These are phyloP conservation scores for Dictyostelium brefeldianum DNA, from an alignment of 78 protist species.

Conservation along the genomic window DNA sequence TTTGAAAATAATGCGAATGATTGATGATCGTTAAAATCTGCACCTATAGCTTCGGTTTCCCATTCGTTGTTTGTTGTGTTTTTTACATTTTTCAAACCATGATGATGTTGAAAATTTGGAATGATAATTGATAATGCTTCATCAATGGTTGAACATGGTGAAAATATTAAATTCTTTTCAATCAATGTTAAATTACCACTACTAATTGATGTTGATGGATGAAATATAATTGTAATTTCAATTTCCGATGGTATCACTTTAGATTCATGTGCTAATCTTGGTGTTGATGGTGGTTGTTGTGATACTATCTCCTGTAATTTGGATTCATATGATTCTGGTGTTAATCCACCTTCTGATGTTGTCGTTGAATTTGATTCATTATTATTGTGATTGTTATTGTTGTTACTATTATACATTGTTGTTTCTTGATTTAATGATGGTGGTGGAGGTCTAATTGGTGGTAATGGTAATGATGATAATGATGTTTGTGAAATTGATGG, in stretches of 20 bases:
- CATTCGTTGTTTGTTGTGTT: constrained; percentile 60
- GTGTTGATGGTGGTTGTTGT: constrained; percentile 10
- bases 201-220: not conserved
- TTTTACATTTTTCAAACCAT: constrained; percentile 31
- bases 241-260: constrained; percentile 28
- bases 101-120: constrained; percentile 33
- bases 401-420: not conserved
- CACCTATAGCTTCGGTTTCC: constrained; percentile 18
- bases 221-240: constrained; percentile 6
- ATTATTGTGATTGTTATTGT: not conserved
- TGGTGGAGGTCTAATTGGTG: not conserved
- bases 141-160: constrained; percentile 72
- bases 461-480: not conserved
- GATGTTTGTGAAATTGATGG: not conserved
- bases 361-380: constrained; percentile 1
- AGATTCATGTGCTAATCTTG: constrained; percentile 41
- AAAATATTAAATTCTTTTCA: constrained; percentile 35
- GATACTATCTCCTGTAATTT: not conserved
- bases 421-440: not conserved
- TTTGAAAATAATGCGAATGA: constrained; percentile 5
- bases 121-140: constrained; percentile 19
- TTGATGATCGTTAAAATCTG: constrained; percentile 2
- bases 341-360: constrained; percentile 26
- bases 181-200: not conserved
- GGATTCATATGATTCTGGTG: constrained; percentile 18